phyloP scores from a whole-genome alignment of 495 filamentous ascomycete genomes.

The Schizothecium vesticola region DNA sequence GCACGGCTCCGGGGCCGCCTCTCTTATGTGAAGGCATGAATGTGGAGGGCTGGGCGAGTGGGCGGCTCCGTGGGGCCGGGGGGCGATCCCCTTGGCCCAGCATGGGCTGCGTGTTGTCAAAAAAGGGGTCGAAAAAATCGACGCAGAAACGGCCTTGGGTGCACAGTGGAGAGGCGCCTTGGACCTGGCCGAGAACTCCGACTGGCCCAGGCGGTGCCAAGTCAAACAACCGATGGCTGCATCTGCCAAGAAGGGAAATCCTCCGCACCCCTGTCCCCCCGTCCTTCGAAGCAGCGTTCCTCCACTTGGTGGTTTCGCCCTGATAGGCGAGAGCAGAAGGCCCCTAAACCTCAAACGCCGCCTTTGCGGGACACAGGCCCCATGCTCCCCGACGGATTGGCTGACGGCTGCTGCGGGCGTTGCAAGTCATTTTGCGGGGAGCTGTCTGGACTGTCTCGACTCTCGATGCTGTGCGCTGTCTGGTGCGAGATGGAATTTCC shows the following conservation, averaged over 20 bases:
- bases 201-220: constrained; percentile 25
- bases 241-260: constrained; percentile 19
- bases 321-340: constrained; percentile 18
- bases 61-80: background rate
- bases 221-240: constrained; percentile 28
- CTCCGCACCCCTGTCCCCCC: constrained; percentile 10
- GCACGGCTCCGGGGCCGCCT: constrained; percentile 18
- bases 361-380: constrained; percentile 16
- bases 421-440: background rate
- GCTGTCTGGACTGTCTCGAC: background rate
- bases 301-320: constrained; percentile 20
- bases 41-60: background rate
- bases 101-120: constrained; percentile 12
- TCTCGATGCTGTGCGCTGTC: background rate
- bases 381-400: constrained; percentile 8
- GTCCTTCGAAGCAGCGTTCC: constrained; percentile 11
- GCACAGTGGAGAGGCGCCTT: constrained; percentile 16
- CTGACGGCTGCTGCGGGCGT: background rate
- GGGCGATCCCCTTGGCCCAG: background rate
- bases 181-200: background rate
- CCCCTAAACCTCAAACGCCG: constrained; percentile 26
- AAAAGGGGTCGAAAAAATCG: background rate
- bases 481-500: background rate
- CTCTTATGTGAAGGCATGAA: constrained; percentile 26
- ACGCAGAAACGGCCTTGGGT: constrained; percentile 11